phyloP scores from a whole-genome alignment of 2,329 filamentous ascomycete genomes.

The Cadophora gregata region DNA sequence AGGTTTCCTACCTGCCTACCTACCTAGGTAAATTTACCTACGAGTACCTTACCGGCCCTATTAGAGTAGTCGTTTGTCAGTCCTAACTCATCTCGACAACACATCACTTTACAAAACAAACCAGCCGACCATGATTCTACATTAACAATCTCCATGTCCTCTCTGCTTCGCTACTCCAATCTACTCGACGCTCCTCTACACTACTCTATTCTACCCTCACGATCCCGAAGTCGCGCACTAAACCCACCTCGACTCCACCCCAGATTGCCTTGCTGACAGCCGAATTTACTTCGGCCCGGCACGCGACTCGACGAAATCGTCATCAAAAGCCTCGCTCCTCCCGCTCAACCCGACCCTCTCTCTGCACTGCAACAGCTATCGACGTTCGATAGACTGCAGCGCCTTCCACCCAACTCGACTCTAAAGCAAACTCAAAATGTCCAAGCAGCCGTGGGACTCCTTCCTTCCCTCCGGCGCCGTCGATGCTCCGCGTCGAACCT shows the following conservation, averaged over 20 bases:
- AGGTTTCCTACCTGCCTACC: no score
- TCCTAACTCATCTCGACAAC: background rate
- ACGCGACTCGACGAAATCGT: conserved; percentile 16
- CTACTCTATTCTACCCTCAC: background rate
- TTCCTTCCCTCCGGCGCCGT: conserved; percentile 41
- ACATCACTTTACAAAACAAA: background rate
- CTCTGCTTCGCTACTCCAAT: no score
- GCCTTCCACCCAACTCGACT: background rate
- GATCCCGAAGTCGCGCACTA: background rate
- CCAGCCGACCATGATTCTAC: background rate
- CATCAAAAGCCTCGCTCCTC: conserved; percentile 27
- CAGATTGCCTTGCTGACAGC: background rate
- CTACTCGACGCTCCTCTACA: background rate
- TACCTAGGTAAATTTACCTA: no score
- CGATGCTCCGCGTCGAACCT: conserved; percentile 28
- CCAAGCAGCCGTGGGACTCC: conserved; percentile 37
- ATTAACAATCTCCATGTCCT: background rate
- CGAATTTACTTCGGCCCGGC: conserved; percentile 16
- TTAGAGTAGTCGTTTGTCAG: no score
- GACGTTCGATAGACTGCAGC: background rate
- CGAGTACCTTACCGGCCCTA: no score
- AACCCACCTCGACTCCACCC: background rate
- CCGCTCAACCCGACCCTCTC: background rate
- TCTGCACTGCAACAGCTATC: background rate
- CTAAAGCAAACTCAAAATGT: conserved; percentile 25